A percentile compares a stretch with the other conserved stretches of the same genome.
phyloP scores from a whole-genome alignment of 2,329 filamentous ascomycete genomes.

The Botrytis medusae region DNA sequence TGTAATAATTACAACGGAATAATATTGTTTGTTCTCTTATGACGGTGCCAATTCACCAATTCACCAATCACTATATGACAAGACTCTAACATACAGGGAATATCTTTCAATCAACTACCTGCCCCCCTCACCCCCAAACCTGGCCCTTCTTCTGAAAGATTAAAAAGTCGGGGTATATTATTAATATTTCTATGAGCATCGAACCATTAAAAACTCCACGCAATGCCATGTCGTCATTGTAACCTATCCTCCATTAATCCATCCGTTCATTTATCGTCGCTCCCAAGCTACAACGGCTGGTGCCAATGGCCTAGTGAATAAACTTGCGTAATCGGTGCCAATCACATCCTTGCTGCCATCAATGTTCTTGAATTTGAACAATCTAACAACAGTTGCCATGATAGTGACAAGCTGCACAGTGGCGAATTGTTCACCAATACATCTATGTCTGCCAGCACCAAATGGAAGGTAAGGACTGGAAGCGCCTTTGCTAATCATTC shows the following conservation, averaged over 20 bases:
- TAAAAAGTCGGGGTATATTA: constrained; percentile 11
- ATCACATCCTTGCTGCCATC: constrained; percentile 69
- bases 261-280: constrained; percentile 50
- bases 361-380: constrained; percentile 76
- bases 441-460: constrained; percentile 87
- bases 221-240: constrained; percentile 1
- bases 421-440: constrained; percentile 96
- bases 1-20: neutral
- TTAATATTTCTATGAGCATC: neutral
- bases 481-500: constrained; percentile 86
- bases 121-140: neutral
- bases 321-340: constrained; percentile 65
- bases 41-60: neutral
- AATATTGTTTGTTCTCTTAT: neutral
- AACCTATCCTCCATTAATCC: constrained; percentile 4
- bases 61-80: neutral
- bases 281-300: constrained; percentile 76
- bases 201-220: constrained; percentile 4
- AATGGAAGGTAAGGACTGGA: constrained; percentile 91
- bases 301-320: constrained; percentile 72
- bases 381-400: constrained; percentile 69
- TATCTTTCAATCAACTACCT: neutral
- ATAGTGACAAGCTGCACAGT: constrained; percentile 91
- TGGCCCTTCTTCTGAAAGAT: neutral
- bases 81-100: neutral